Percentiles rank a stretch among this genome's conserved stretches.
Conservation (phyloP, 2,329 filamentous ascomycete species). For the Cladophialophora immunda region DNA sequence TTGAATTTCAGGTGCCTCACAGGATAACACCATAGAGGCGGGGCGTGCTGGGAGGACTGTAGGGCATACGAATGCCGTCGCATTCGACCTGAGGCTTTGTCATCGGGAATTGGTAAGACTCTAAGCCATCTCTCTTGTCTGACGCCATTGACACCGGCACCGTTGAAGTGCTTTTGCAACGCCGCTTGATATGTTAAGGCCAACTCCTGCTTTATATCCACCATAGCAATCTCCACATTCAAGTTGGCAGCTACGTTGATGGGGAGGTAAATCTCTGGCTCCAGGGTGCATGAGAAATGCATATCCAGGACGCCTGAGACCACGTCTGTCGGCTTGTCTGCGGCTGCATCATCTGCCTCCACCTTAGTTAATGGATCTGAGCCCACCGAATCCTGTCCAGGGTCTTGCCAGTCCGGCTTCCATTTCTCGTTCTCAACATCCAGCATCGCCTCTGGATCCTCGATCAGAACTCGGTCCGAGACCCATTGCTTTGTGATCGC, state of each 20-base stretch:
- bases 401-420: slow-evolving; percentile 44
- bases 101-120: slow-evolving; percentile 46
- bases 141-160: slow-evolving; percentile 28
- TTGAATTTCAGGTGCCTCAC: slow-evolving; percentile 54
- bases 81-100: slow-evolving; percentile 42
- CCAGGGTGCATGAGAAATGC: slow-evolving; percentile 54
- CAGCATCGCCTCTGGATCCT: slow-evolving; percentile 42
- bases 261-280: slow-evolving; percentile 54
- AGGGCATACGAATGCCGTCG: slow-evolving; percentile 55
- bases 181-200: slow-evolving; percentile 39
- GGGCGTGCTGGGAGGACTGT: slow-evolving; percentile 50
- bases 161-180: slow-evolving; percentile 26
- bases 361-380: slow-evolving; percentile 34
- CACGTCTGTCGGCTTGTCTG: slow-evolving; percentile 48
- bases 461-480: slow-evolving; percentile 47
- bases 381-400: slow-evolving; percentile 18
- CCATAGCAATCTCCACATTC: slow-evolving; percentile 50
- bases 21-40: slow-evolving; percentile 37
- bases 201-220: slow-evolving; percentile 44
- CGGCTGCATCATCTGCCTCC: slow-evolving; percentile 46
- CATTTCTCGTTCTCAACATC: slow-evolving; percentile 53
- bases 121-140: slow-evolving; percentile 47
- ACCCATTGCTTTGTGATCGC: slow-evolving; percentile 56
- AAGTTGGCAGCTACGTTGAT: slow-evolving; percentile 52
- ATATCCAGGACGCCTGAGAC: slow-evolving; percentile 51